A percentile compares a stretch with the other conserved stretches of the same genome.
Evolutionary conservation across 116 monocot genomes (phyloP).

Genomic region (Iris pallida): DNA sequence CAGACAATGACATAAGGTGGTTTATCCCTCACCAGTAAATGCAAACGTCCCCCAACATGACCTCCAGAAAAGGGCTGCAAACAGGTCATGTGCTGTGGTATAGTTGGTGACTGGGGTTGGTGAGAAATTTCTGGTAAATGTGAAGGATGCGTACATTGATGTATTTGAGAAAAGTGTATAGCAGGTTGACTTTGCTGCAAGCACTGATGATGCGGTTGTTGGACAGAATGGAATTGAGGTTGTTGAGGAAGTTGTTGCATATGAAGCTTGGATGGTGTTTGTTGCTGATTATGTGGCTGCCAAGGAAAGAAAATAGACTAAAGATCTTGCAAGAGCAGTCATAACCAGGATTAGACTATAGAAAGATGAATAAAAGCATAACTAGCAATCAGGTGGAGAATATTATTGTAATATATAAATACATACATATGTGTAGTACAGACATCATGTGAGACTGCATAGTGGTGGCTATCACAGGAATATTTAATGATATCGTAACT

Average conservation of each 20-base stretch:
- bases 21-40: constrained; percentile 46
- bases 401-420: too few species aligned
- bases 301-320: constrained; percentile 9
- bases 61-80: constrained; percentile 51
- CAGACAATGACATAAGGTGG: not conserved
- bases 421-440: too few species aligned
- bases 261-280: constrained; percentile 51
- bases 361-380: too few species aligned
- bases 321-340: not conserved
- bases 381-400: too few species aligned
- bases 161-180: constrained; percentile 43
- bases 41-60: constrained; percentile 58
- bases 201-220: constrained; percentile 55
- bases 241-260: constrained; percentile 50
- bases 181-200: constrained; percentile 53
- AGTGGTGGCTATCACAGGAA: too few species aligned
- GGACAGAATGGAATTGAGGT: constrained; percentile 41
- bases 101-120: constrained; percentile 27
- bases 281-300: constrained; percentile 50
- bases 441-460: too few species aligned
- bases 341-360: too few species aligned
- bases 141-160: constrained; percentile 50
- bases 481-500: too few species aligned
- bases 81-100: constrained; percentile 58
- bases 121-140: constrained; percentile 53